These are phyloP conservation scores for Cyberlindnera misumaiensis DNA, from an alignment of 805 yeast species.

Conservation along the genomic window DNA sequence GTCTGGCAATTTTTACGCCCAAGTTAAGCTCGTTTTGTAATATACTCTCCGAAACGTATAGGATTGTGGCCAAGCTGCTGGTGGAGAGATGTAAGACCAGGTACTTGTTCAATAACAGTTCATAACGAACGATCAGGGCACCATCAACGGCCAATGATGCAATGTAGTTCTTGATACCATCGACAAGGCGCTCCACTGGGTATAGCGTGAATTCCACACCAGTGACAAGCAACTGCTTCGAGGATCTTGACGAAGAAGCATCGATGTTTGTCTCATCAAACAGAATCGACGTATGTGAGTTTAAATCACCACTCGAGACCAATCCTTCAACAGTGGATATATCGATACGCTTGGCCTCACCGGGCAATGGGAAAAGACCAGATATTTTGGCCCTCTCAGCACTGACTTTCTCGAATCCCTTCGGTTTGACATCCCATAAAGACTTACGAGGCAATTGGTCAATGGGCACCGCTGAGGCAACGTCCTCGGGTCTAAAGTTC, in stretches of 20 bases:
- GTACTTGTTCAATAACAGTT: conserved; percentile 26
- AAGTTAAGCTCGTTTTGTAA: conserved; percentile 27
- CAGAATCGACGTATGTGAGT: conserved; percentile 26
- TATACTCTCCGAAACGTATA: conserved; percentile 37
- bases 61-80: conserved; percentile 48
- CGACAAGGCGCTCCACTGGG: conserved; percentile 33
- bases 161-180: conserved; percentile 39
- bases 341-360: conserved; percentile 38
- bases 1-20: conserved; percentile 32
- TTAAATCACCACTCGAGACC: conserved; percentile 24
- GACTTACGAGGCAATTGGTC: conserved; percentile 45
- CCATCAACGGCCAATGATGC: conserved; percentile 34
- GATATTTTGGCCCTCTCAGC: conserved; percentile 74
- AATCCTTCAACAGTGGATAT: conserved; percentile 26
- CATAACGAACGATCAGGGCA: conserved; percentile 30
- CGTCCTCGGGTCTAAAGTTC: conserved; percentile 17
- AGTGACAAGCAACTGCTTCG: conserved; percentile 23
- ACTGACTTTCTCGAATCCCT: conserved; percentile 65
- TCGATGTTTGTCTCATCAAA: conserved; percentile 27
- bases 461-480: conserved; percentile 38
- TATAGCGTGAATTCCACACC: conserved; percentile 26
- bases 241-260: conserved; percentile 20
- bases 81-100: conserved; percentile 47
- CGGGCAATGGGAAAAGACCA: conserved; percentile 75
- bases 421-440: conserved; percentile 67